phyloP scores from a whole-genome alignment of 2,329 filamentous ascomycete species.

The Cercospora sojina region DNA sequence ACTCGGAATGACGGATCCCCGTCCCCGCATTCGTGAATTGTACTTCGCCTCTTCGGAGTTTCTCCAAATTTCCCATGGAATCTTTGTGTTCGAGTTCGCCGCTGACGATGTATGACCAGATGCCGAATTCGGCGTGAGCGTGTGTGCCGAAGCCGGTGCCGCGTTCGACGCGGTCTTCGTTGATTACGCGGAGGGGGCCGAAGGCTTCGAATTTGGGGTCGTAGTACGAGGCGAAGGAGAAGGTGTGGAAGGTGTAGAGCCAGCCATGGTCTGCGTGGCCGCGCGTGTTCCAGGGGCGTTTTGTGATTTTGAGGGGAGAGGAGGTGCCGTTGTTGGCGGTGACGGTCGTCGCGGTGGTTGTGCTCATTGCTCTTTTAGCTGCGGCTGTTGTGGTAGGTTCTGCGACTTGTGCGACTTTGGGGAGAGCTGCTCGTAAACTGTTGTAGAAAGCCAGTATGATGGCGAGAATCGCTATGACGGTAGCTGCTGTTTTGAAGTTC shows the following conservation, averaged over 20 bases:
- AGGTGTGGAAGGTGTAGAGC: constrained; percentile 84
- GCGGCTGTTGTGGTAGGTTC: constrained; percentile 7
- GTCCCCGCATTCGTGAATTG: constrained; percentile 89
- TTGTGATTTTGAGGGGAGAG: constrained; percentile 60
- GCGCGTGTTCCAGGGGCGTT: constrained; percentile 68
- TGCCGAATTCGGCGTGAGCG: constrained; percentile 81
- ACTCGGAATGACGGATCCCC: constrained; percentile 75
- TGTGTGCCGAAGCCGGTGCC: constrained; percentile 80
- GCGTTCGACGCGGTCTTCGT: constrained; percentile 78
- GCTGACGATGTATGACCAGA: constrained; percentile 82
- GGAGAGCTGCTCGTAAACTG: constrained; percentile 41
- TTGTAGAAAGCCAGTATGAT: constrained; percentile 49
- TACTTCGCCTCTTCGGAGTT: constrained; percentile 77
- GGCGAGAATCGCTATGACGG: constrained; percentile 40
- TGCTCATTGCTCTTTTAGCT: constrained; percentile 40
- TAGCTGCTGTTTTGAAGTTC: constrained; percentile 33
- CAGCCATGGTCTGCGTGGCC: constrained; percentile 82
- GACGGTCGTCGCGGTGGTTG: constrained; percentile 37
- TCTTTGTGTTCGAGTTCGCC: constrained; percentile 87
- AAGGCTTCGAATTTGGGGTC: constrained; percentile 67
- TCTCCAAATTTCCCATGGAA: constrained; percentile 69
- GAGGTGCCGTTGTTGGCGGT: constrained; percentile 18
- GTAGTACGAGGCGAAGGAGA: constrained; percentile 74
- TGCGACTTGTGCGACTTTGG: constrained; percentile 29
- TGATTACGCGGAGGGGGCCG: constrained; percentile 78